Conservation (phyloP, 192 early-diverging fungal genomes). For the Backusella mclennaniae region DNA sequence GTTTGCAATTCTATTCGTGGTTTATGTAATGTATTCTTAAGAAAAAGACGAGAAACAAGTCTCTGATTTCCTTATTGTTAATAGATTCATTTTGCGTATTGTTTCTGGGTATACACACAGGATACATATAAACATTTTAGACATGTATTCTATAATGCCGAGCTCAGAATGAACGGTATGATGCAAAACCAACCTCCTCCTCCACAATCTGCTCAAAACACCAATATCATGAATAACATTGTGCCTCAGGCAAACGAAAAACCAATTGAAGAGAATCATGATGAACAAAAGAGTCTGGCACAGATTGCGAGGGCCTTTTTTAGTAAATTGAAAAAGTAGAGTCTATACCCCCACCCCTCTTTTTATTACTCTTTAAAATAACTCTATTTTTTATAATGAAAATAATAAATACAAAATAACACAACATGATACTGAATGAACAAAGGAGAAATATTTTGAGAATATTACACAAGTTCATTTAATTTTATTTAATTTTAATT, state of each 20-base stretch:
- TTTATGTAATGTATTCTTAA: conserved; percentile 21
- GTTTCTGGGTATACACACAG: conserved; percentile 21
- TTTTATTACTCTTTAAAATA: background rate
- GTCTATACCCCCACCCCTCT: background rate
- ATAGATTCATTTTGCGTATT: conserved; percentile 21
- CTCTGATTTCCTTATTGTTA: background rate
- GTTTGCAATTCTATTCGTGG: conserved; percentile 19
- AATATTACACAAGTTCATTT: background rate
- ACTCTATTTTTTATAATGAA: background rate
- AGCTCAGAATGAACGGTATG: background rate
- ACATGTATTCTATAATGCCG: background rate
- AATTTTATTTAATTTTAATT: background rate
- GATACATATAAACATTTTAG: background rate
- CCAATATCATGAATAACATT: background rate
- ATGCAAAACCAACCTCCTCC: background rate
- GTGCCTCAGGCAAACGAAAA: background rate
- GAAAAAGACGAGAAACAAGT: background rate
- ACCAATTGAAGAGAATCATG: background rate
- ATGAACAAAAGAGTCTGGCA: conserved; percentile 16
- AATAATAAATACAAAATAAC: background rate
- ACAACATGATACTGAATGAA: background rate
- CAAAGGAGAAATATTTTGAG: background rate
- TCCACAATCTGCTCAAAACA: background rate
- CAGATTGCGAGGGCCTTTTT: conserved; percentile 8
- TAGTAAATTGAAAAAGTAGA: background rate